phyloP scores from a whole-genome alignment of 108 stramenopile genomes.

The Schizochytrium sp. region DNA sequence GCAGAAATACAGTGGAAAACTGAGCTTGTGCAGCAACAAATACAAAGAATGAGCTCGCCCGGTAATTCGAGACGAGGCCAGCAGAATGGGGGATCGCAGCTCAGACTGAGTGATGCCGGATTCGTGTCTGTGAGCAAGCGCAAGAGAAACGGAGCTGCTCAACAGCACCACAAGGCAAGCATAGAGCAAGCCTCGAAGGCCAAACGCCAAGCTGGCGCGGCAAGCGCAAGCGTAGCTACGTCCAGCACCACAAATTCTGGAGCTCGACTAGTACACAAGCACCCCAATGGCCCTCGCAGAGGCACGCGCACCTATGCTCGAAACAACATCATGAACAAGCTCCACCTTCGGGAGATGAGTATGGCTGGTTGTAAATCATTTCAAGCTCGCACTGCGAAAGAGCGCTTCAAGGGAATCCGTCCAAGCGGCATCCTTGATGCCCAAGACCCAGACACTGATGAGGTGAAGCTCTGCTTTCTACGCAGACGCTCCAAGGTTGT shows the following conservation, averaged over 20 bases:
- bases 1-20: no score
- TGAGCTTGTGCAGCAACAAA: no score
- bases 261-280: neutral
- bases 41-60: no score
- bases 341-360: slow-evolving; percentile 42
- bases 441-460: slow-evolving; percentile 48
- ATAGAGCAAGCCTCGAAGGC: neutral
- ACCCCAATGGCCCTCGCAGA: slow-evolving; percentile 11
- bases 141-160: neutral
- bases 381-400: neutral
- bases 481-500: slow-evolving; percentile 35
- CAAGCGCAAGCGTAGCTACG: neutral
- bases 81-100: no score
- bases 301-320: neutral
- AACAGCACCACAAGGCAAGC: neutral
- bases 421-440: slow-evolving; percentile 28
- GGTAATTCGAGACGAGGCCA: no score
- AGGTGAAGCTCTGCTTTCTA: slow-evolving; percentile 57
- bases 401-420: slow-evolving; percentile 24
- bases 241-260: neutral
- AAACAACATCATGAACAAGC: slow-evolving; percentile 10
- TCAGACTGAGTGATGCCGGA: neutral
- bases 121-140: slow-evolving; percentile 12
- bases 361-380: neutral
- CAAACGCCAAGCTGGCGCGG: neutral